A percentile compares a stretch with the other conserved stretches of the same genome.
These are phyloP conservation scores for Cordia subcordata DNA, from an alignment of 257 asterid species.

Conservation along the genomic window DNA sequence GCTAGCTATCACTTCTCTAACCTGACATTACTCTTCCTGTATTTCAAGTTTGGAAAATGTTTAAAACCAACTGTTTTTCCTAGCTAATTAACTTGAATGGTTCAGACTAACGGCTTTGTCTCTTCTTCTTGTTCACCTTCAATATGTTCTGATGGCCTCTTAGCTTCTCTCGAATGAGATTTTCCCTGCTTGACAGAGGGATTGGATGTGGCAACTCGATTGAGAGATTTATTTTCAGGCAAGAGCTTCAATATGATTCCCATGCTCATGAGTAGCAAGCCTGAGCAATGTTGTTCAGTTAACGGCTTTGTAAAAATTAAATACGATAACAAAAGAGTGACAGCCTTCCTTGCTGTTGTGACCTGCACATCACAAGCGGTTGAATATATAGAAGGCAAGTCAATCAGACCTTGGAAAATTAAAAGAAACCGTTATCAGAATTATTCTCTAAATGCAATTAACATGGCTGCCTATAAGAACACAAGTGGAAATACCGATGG, in stretches of 20 bases:
- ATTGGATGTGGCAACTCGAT: conserved; percentile 12
- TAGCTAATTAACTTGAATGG: neutral
- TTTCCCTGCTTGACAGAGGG: conserved; percentile 9
- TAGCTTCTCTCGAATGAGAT: conserved; percentile 22
- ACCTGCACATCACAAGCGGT: conserved; percentile 29
- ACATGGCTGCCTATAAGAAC: neutral
- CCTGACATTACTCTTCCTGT: too few species aligned
- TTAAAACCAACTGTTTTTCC: neutral
- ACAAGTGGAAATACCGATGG: neutral
- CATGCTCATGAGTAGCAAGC: conserved; percentile 63
- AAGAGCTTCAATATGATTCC: conserved; percentile 63
- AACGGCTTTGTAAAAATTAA: conserved; percentile 77
- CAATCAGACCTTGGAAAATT: neutral
- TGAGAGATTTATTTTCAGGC: conserved; percentile 46
- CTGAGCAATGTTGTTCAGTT: conserved; percentile 72
- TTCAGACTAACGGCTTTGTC: conserved; percentile 48
- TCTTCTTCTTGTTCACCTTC: conserved; percentile 45
- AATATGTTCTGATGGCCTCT: conserved; percentile 17
- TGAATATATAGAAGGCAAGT: too few species aligned
- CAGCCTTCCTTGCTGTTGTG: conserved; percentile 84
- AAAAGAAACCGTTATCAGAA: neutral
- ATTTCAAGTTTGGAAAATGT: too few species aligned
- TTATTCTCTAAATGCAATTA: too few species aligned
- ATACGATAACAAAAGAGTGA: conserved; percentile 68
- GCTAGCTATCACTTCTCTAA: too few species aligned